Evolutionary conservation across 805 yeast species (phyloP).

Genomic region (Starmerella stellata): DNA sequence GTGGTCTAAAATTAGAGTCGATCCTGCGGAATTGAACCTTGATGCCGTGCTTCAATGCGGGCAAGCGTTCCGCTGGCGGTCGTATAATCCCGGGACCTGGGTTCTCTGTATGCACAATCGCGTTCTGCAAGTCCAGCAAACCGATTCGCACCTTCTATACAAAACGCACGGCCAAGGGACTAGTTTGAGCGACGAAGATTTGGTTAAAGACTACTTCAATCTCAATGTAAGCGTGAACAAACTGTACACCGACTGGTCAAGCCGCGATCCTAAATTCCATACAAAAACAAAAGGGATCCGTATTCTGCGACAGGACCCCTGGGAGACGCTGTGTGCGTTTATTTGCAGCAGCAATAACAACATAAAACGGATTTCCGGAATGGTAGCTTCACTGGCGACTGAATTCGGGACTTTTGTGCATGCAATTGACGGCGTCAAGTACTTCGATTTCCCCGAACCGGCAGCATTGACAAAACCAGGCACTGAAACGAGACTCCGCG

Average conservation of each 20-base stretch:
- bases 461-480: constrained; percentile 26
- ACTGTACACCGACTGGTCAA: constrained; percentile 48
- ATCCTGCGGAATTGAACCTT: constrained; percentile 34
- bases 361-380: constrained; percentile 76
- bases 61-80: constrained; percentile 67
- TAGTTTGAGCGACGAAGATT: constrained; percentile 18
- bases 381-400: constrained; percentile 64
- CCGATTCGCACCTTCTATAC: constrained; percentile 33
- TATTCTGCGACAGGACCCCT: constrained; percentile 82
- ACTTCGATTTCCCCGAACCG: constrained; percentile 62
- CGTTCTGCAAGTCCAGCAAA: constrained; percentile 50
- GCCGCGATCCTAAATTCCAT: constrained; percentile 28
- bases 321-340: constrained; percentile 83
- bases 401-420: constrained; percentile 50
- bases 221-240: constrained; percentile 35
- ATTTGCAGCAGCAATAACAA: constrained; percentile 94
- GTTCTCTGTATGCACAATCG: constrained; percentile 33
- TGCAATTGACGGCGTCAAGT: constrained; percentile 34
- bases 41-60: constrained; percentile 62
- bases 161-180: constrained; percentile 20
- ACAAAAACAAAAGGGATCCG: constrained; percentile 47
- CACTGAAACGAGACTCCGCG: constrained; percentile 31
- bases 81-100: constrained; percentile 38
- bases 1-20: constrained; percentile 17
- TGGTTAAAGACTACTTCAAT: constrained; percentile 54